Evolutionary conservation across 202 grass and related monocot species (phyloP), one percentile per base, ranked within the genome.

Genomic region (Schoenoplectus triqueter): DNA sequence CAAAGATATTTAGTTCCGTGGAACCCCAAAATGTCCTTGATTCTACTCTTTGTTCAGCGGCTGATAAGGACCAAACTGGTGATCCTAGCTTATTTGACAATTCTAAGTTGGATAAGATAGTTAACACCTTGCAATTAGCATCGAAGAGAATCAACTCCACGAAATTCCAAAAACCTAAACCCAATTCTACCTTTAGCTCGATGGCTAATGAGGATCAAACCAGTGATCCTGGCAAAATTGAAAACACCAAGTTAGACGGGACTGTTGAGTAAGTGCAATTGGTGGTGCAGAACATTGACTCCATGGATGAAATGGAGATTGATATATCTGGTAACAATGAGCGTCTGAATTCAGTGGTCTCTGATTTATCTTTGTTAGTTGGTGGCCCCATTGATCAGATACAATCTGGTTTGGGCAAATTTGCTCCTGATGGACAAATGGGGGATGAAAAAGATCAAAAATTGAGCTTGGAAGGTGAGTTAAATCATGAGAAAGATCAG

Each of bases 321-420:
- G 9, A 75, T 84, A 60, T 80, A 56, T 50, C 51, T 71, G 18
- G 3, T 59, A 69, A 69, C 51, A 44, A 14, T 50, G 61, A 69
- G 10, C 50, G 13, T 62, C 69, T 89, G 83, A 85, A 90, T 82
- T 71, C 74, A 2, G 82, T 87, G 83, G 69, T 92, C 75, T 92
- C 66, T 62, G 73, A 92, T 79, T 89, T 90, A 9, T 90, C 88
- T n/a, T 90, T 82, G 62, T 55, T 89, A 74, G 67, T 95, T 84
- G 85, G 87, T 90, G 81, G 56, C 74, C 73, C 56, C 60, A 82
- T 42, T 87, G 73, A 51, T 86, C 74, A 73, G 15, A 50, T 70
- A 10, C 54, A 78, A 59, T 44, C 31, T 61, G 55, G 14, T 78
- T 61, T 14, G 7, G 5, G 14, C 44, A 5, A 61, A 61, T 78